These are phyloP conservation scores for Verticillium dahliae DNA, from an alignment of 2,329 filamentous ascomycete genomes.

Conservation along the genomic window DNA sequence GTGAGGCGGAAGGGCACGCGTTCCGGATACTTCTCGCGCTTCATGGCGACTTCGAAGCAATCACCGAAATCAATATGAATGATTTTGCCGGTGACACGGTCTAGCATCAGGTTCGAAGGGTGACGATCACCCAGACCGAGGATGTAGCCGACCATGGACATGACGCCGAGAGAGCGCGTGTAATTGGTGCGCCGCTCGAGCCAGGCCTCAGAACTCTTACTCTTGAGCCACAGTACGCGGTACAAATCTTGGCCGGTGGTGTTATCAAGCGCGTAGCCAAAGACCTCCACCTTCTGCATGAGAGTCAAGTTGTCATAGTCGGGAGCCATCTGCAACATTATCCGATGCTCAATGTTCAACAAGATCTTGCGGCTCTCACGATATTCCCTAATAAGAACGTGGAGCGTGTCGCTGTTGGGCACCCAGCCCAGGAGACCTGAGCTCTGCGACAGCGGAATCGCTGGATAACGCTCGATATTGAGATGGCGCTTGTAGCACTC, in stretches of 20 bases:
- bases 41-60: constrained; percentile 99
- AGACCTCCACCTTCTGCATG: constrained; percentile 99
- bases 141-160: constrained; percentile 99
- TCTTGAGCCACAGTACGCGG: constrained; percentile 96
- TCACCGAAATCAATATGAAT: constrained; percentile 99
- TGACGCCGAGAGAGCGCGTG: constrained; percentile 91
- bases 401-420: constrained; percentile 93
- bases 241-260: constrained; percentile 98
- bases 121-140: constrained; percentile 93
- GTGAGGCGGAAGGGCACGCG: constrained; percentile 96
- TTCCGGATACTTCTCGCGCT: constrained; percentile 98
- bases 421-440: constrained; percentile 96
- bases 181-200: constrained; percentile 98
- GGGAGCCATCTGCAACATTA: constrained; percentile 99
- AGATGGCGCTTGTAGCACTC: constrained; percentile 97
- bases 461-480: constrained; percentile 90
- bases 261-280: constrained; percentile 97
- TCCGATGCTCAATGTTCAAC: constrained; percentile 97
- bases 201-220: constrained; percentile 96
- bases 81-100: constrained; percentile 91
- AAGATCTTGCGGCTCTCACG: constrained; percentile 95
- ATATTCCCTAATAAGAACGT: constrained; percentile 95
- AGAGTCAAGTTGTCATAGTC: constrained; percentile 98
- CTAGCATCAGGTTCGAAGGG: constrained; percentile 95
- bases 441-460: constrained; percentile 94